Conservation (phyloP, 345 rosid genomes). For the Eucalyptus melliodora region DNA sequence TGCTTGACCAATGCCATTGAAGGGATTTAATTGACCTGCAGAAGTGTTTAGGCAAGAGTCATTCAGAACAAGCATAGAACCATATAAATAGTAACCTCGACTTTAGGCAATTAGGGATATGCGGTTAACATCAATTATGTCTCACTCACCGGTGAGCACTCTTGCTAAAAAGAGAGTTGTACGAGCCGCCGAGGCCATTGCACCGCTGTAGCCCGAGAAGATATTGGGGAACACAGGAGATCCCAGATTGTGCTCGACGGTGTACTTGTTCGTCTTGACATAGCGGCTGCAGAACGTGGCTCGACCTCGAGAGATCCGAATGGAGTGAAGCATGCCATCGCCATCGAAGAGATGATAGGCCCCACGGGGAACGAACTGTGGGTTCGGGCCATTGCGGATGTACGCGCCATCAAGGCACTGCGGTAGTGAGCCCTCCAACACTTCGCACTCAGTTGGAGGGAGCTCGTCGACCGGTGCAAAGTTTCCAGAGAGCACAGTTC, state of each 20-base stretch:
- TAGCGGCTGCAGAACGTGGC: slow-evolving; percentile 38
- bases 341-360: slow-evolving; percentile 51
- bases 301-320: slow-evolving; percentile 17
- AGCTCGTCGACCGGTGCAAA: slow-evolving; percentile 46
- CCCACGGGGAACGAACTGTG: slow-evolving; percentile 43
- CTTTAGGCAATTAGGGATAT: background rate
- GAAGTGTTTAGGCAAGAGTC: background rate
- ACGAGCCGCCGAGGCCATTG: slow-evolving; percentile 36
- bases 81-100: background rate
- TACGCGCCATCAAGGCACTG: slow-evolving; percentile 36
- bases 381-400: slow-evolving; percentile 47
- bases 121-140: background rate
- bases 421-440: slow-evolving; percentile 26
- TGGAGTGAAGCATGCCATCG: slow-evolving; percentile 55
- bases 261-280: slow-evolving; percentile 36
- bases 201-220: slow-evolving; percentile 31
- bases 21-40: slow-evolving; percentile 14
- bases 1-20: slow-evolving; percentile 34
- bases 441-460: slow-evolving; percentile 36
- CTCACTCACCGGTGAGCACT: slow-evolving; percentile 15
- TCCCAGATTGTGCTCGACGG: slow-evolving; percentile 14
- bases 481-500: slow-evolving; percentile 19
- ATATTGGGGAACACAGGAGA: slow-evolving; percentile 25
- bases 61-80: background rate
- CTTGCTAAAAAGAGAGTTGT: slow-evolving; percentile 27